Conservation (phyloP, 306 rosid genomes). For the Fagus crenata region DNA sequence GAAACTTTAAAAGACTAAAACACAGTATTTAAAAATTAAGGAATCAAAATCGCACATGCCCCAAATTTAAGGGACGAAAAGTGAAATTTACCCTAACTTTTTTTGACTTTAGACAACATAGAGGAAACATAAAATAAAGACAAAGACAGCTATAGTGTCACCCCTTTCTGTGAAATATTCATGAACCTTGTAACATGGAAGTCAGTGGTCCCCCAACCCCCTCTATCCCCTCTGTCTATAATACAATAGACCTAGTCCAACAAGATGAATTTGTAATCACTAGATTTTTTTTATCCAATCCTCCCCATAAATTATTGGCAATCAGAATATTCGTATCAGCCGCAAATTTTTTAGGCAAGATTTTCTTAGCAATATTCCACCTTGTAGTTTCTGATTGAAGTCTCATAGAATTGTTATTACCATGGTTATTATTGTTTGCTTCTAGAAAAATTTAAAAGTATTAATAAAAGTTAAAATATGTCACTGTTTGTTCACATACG, state of each 20-base stretch:
- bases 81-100: background rate
- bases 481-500: too few species aligned
- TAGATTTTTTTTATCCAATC: background rate
- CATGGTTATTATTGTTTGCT: too few species aligned
- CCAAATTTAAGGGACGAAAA: too few species aligned
- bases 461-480: too few species aligned
- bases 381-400: background rate
- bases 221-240: conserved; percentile 11
- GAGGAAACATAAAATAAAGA: conserved; percentile 4
- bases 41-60: too few species aligned
- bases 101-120: background rate
- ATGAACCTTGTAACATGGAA: conserved; percentile 6
- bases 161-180: conserved; percentile 1
- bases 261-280: conserved; percentile 10
- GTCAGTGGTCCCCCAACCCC: conserved; percentile 28
- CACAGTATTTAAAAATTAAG: too few species aligned
- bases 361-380: background rate
- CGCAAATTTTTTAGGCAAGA: background rate
- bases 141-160: conserved; percentile 14
- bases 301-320: background rate
- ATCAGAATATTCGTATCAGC: background rate
- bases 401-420: background rate
- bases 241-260: conserved; percentile 29
- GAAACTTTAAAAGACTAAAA: too few species aligned
- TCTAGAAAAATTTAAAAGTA: too few species aligned